Evolutionary conservation across 345 rosid genomes (phyloP).

Genomic region (Brassica cretica): DNA sequence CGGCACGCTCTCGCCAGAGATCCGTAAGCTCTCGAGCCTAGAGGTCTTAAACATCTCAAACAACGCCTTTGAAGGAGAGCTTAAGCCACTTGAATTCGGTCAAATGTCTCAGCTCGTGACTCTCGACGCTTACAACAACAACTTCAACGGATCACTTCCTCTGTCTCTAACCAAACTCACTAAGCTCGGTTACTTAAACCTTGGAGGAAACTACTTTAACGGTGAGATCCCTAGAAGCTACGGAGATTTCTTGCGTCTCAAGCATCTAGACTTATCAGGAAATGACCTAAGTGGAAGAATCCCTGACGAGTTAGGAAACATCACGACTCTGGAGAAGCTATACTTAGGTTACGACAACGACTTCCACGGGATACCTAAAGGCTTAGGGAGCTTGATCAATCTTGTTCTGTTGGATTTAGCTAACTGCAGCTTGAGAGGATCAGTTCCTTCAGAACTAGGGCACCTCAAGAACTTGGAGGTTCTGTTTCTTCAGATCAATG

Average conservation of each 20-base stretch:
- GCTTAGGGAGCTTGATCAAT: constrained; percentile 60
- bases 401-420: constrained; percentile 77
- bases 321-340: constrained; percentile 60
- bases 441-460: constrained; percentile 64
- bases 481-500: constrained; percentile 69
- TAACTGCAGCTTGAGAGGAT: constrained; percentile 70
- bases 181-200: constrained; percentile 60
- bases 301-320: constrained; percentile 69
- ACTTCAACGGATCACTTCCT: constrained; percentile 75
- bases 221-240: constrained; percentile 71
- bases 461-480: constrained; percentile 65
- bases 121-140: constrained; percentile 80
- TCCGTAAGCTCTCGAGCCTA: constrained; percentile 46
- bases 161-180: constrained; percentile 41
- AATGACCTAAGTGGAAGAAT: constrained; percentile 74
- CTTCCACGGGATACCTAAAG: constrained; percentile 69
- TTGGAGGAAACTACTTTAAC: constrained; percentile 83
- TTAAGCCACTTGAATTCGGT: constrained; percentile 54
- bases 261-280: constrained; percentile 72
- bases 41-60: constrained; percentile 70
- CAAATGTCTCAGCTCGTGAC: constrained; percentile 49
- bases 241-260: constrained; percentile 55
- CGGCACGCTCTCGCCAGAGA: constrained; percentile 54
- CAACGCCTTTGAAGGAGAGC: constrained; percentile 61
- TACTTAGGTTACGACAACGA: constrained; percentile 76